Conservation (phyloP, 2,329 filamentous ascomycete genomes). For the Lachnellula cervina region DNA sequence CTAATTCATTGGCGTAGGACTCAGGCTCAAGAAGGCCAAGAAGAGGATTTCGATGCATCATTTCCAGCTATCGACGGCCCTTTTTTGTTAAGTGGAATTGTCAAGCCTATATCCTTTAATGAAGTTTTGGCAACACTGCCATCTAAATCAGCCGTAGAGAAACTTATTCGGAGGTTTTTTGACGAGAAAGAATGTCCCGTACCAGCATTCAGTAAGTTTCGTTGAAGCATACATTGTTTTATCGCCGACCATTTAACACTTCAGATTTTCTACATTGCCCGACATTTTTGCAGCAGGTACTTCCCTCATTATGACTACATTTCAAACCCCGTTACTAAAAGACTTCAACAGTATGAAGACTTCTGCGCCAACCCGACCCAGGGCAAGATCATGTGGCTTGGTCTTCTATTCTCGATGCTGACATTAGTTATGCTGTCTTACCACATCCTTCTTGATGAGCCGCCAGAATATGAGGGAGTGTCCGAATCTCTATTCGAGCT, state of each 20-base stretch:
- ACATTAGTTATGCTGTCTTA: conserved; percentile 72
- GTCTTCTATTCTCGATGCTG: conserved; percentile 70
- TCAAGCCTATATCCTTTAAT: conserved; percentile 61
- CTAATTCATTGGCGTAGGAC: conserved; percentile 30
- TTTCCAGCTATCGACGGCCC: conserved; percentile 55
- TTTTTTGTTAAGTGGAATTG: conserved; percentile 71
- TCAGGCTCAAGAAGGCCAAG: conserved; percentile 77
- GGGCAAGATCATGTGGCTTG: conserved; percentile 71
- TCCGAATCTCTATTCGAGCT: conserved; percentile 52
- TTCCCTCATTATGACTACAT: background rate
- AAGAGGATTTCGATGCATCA: conserved; percentile 64
- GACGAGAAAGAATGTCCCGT: conserved; percentile 65
- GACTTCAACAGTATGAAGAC: conserved; percentile 21
- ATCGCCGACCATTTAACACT: conserved; percentile 31
- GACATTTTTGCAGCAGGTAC: conserved; percentile 70
- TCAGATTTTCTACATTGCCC: conserved; percentile 69
- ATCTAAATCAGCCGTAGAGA: conserved; percentile 70
- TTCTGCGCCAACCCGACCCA: conserved; percentile 68
- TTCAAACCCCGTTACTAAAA: background rate
- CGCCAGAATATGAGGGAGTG: conserved; percentile 62
- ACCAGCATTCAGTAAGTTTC: conserved; percentile 31
- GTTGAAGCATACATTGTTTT: conserved; percentile 9
- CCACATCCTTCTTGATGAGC: conserved; percentile 68
- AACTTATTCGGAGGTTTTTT: conserved; percentile 84
- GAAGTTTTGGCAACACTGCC: conserved; percentile 78